Evolutionary conservation across 2,329 filamentous ascomycete species (phyloP), one percentile per base, ranked within the genome.

Genomic region (Cladosporium sp.): DNA sequence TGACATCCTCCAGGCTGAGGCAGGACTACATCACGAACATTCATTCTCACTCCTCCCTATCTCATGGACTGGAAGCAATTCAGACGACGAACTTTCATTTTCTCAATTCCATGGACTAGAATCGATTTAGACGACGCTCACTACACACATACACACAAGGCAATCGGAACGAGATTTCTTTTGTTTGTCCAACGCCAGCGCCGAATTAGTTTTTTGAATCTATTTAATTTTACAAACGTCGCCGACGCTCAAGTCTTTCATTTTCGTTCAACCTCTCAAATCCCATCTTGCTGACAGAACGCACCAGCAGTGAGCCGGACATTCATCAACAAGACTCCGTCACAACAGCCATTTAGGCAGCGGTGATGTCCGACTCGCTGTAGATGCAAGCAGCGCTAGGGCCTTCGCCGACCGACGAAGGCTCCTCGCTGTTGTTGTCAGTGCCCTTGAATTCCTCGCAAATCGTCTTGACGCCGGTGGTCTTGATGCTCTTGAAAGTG

Each of bases 291-390:
- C 51, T 28, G 18, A n/a, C 26, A 21, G 28, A 30, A n/a, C 51
- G 16, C 13, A 21, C 51, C 14, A 32, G 51, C 30, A n/a, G 13
- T 18, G 14, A 30, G 30, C 26, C 8, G 16, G 51, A 30, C 4
- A 5, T 21, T 11, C 25, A 16, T 10, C 16, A 53, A 54, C 51
- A 32, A 54, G 25, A 30, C 28, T 32, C 5, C 13, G n/a, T n/a
- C 8, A 2, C 25, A 21, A 21, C 10, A 16, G 5, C 25, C 36
- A 14, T 58, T 46, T 64, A 72, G 58, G 69, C 65, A 26, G 53
- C 65, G 7, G 59, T 54, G 30, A 76, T 67, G 64, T 74, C 72
- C 13, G 71, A 70, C 30, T 66, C 66, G 36, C 66, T 66, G 48
- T 65, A 65, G 46, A 58, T 65, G 63, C 63, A 65, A 53, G 63